Evolutionary conservation across 805 yeast genomes (phyloP).

Genomic region (Teunomyces gatunensis): DNA sequence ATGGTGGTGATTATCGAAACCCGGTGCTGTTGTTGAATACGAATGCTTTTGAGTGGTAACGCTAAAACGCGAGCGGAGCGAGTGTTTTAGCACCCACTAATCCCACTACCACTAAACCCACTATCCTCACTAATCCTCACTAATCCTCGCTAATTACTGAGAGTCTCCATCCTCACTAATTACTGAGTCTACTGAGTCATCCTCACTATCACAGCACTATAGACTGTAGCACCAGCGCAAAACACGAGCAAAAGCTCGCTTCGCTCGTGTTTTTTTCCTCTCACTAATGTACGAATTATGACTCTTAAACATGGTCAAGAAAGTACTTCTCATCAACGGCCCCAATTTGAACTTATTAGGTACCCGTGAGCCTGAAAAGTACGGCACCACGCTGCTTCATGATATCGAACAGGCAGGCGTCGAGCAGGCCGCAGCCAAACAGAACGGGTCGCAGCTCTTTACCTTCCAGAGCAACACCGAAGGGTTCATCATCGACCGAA

Average conservation of each 20-base stretch:
- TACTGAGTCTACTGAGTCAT: too few relatives aligned
- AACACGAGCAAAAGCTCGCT: too few relatives aligned
- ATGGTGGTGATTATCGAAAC: neutral
- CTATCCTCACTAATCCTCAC: too few relatives aligned
- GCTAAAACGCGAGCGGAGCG: too few relatives aligned
- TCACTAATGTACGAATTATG: too few relatives aligned
- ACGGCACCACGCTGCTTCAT: slow-evolving; percentile 44
- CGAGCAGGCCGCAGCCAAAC: slow-evolving; percentile 25
- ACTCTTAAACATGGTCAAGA: slow-evolving; percentile 29
- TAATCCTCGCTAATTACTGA: too few relatives aligned
- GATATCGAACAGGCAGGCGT: slow-evolving; percentile 44
- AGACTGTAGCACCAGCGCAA: too few relatives aligned
- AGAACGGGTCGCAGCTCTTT: slow-evolving; percentile 30
- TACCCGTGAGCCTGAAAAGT: slow-evolving; percentile 48
- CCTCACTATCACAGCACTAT: too few relatives aligned
- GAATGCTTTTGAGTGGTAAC: neutral
- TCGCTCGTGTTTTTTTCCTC: too few relatives aligned
- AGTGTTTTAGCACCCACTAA: too few relatives aligned
- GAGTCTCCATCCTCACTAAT: too few relatives aligned
- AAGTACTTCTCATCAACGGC: slow-evolving; percentile 47
- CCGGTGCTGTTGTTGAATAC: neutral
- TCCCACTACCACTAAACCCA: too few relatives aligned
- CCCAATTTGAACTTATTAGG: slow-evolving; percentile 52
- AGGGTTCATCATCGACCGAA: slow-evolving; percentile 46
- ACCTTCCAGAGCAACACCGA: slow-evolving; percentile 45